A percentile compares a stretch with the other conserved stretches of the same genome.
Conservation (phyloP, 306 rosid genomes). For the Parietaria judaica region DNA sequence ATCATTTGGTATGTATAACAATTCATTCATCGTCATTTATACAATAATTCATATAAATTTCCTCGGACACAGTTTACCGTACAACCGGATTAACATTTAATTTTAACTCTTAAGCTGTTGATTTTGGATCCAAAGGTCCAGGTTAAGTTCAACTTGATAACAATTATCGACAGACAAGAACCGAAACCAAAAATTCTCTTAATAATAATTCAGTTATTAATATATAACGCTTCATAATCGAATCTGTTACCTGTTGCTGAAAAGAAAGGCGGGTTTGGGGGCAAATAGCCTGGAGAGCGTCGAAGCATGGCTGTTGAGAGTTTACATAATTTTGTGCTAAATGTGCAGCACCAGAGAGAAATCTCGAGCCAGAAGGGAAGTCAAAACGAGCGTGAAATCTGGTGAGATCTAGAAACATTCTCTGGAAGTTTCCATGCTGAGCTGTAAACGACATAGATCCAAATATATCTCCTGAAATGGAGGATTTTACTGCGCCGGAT, state of each 20-base stretch:
- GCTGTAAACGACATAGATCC: slow-evolving; percentile 67
- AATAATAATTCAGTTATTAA: slow-evolving; percentile 15
- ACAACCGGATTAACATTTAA: no score
- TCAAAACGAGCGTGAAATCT: slow-evolving; percentile 69
- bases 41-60: background rate
- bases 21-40: no score
- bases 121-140: no score
- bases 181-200: background rate
- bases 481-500: slow-evolving; percentile 45
- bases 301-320: slow-evolving; percentile 49
- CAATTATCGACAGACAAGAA: background rate
- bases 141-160: background rate
- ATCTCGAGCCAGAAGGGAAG: slow-evolving; percentile 69
- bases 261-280: slow-evolving; percentile 62
- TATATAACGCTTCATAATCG: background rate
- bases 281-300: slow-evolving; percentile 51
- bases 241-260: slow-evolving; percentile 83
- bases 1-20: slow-evolving; percentile 1
- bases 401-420: slow-evolving; percentile 59
- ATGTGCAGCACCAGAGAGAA: slow-evolving; percentile 58
- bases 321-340: slow-evolving; percentile 57
- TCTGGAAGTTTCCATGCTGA: slow-evolving; percentile 76
- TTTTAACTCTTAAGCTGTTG: no score
- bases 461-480: slow-evolving; percentile 56
- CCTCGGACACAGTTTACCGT: no score